Evolutionary conservation across 805 yeast genomes (phyloP), one percentile per base, ranked within the genome.

Genomic region (Candida mattraensis): DNA sequence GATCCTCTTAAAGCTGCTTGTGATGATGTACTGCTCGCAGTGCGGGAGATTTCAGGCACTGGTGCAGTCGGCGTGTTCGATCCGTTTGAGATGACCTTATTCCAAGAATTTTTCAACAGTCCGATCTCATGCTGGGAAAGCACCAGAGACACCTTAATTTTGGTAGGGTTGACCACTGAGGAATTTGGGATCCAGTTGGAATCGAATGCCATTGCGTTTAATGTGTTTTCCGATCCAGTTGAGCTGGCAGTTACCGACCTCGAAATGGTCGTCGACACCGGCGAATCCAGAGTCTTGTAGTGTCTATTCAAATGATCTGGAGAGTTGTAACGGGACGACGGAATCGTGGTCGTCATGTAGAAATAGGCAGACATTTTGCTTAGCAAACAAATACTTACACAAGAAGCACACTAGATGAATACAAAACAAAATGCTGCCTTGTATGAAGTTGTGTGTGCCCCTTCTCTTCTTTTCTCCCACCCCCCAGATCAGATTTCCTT

Each of bases 31-130:
- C 14, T 23, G 30, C 15, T 5, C 11, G 4, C 8, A 7, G 7
- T 9, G 13, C 19, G 14, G 33, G 10, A 23, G 9, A 18, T 7
- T 18, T 19, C 24, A 8, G 29, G 11, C 5, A 22, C 33, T 5
- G 22, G 25, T 4, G 28, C 19, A 2, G 18, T 19, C 2, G 31
- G 12, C 10, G 26, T 12, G 7, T 42, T 12, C n/a, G 43, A 34
- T 3, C 45, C 34, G n/a, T 43, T 37, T 13, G 50, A 27, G 9
- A 60, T 52, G 12, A 69, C 67, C 30, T 61, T 58, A 35, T 59
- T 60, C 78, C 80, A 74, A 5, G 76, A 71, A 41, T 60, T 65
- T 34, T 73, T 53, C 21, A 74, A 54, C 16, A 67, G 50, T 7
- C 68, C 73, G 23, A 72, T 72, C 41, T 74, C 78, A 28, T 44